phyloP scores from a whole-genome alignment of 805 yeast genomes.

The Maudiozyma barnettii region DNA sequence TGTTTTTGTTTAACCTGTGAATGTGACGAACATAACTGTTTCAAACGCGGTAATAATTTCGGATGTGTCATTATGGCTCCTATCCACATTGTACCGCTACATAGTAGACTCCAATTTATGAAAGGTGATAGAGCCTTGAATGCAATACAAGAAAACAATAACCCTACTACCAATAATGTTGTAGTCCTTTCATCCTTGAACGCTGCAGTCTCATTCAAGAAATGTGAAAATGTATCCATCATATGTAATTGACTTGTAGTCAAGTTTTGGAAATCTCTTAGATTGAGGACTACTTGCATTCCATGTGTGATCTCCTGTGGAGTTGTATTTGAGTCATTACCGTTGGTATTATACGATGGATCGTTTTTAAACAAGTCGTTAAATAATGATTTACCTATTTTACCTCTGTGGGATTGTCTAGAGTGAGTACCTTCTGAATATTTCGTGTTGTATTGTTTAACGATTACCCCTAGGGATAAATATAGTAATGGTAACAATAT shows the following conservation, averaged over 20 bases:
- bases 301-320: slow-evolving; percentile 15
- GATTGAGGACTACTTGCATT: slow-evolving; percentile 41
- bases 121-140: slow-evolving; percentile 38
- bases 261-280: slow-evolving; percentile 65
- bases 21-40: too few species aligned
- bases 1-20: slow-evolving; percentile 25
- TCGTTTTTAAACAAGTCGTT: slow-evolving; percentile 21
- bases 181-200: slow-evolving; percentile 62
- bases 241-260: slow-evolving; percentile 45
- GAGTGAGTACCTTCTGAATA: slow-evolving; percentile 40
- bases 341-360: not conserved
- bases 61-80: slow-evolving; percentile 53
- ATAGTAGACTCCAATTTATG: slow-evolving; percentile 56
- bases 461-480: slow-evolving; percentile 47
- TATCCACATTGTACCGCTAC: slow-evolving; percentile 52
- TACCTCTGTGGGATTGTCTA: slow-evolving; percentile 24
- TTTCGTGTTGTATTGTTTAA: slow-evolving; percentile 59
- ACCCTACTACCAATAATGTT: slow-evolving; percentile 45
- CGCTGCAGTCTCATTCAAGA: slow-evolving; percentile 54
- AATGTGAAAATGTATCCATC: slow-evolving; percentile 43
- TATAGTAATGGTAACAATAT: slow-evolving; percentile 53
- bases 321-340: slow-evolving; percentile 3
- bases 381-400: slow-evolving; percentile 45
- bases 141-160: slow-evolving; percentile 31
- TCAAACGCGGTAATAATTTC: slow-evolving; percentile 19